phyloP scores from a whole-genome alignment of 2,329 filamentous ascomycete species.

The Ophiostoma novo-ulmi region DNA sequence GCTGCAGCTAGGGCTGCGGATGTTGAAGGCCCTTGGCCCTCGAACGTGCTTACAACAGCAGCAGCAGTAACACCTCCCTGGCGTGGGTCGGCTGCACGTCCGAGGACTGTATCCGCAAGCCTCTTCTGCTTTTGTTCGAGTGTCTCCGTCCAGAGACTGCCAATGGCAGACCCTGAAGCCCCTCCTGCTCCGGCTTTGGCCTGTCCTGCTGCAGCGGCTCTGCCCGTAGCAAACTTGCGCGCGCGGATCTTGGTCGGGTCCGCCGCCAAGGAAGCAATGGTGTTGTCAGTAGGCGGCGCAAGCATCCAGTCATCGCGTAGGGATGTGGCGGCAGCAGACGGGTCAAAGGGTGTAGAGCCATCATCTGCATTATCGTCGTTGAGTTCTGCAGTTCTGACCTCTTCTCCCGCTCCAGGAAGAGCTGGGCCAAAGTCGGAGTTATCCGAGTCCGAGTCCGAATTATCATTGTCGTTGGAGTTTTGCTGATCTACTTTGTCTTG shows the following conservation, averaged over 20 bases:
- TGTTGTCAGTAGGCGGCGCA: slow-evolving; percentile 55
- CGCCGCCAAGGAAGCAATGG: slow-evolving; percentile 53
- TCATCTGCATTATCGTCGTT: slow-evolving; percentile 35
- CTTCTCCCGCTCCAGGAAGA: slow-evolving; percentile 43
- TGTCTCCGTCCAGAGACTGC: slow-evolving; percentile 84
- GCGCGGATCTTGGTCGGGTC: slow-evolving; percentile 80
- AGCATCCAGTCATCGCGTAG: slow-evolving; percentile 85
- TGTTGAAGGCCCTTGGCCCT: slow-evolving; percentile 2
- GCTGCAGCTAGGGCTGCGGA: slow-evolving; percentile 44
- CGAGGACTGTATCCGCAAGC: slow-evolving; percentile 75
- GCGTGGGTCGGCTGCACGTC: slow-evolving; percentile 51
- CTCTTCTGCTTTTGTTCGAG: slow-evolving; percentile 79
- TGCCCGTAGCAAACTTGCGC: slow-evolving; percentile 72
- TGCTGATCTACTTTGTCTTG: background rate
- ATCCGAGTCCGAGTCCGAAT: slow-evolving; percentile 39
- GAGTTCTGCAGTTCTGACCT: background rate
- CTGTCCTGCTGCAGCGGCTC: slow-evolving; percentile 35
- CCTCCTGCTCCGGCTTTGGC: slow-evolving; percentile 32
- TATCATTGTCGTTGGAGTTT: slow-evolving; percentile 24
- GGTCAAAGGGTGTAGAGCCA: slow-evolving; percentile 33
- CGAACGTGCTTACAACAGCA: slow-evolving; percentile 31
- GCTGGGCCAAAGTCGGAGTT: slow-evolving; percentile 57
- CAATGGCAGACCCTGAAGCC: slow-evolving; percentile 41
- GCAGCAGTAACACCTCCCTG: slow-evolving; percentile 36
- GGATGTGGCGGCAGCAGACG: slow-evolving; percentile 45